Percentiles rank a stretch among this genome's conserved stretches.
These are phyloP conservation scores for Salix arbutifolia DNA, from an alignment of 345 rosid genomes.

Conservation along the genomic window DNA sequence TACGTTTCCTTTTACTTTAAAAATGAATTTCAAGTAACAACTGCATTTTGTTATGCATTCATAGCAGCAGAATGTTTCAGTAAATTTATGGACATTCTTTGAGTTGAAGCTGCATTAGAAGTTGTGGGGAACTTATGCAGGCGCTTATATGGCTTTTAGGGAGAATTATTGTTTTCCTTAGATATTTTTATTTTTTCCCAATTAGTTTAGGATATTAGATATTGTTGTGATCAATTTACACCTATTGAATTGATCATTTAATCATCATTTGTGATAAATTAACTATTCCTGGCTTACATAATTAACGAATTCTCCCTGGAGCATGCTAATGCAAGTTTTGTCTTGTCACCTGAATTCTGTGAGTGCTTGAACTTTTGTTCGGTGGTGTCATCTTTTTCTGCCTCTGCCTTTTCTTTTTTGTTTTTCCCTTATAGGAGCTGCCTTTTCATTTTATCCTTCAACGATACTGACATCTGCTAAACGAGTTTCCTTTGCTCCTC, in stretches of 20 bases:
- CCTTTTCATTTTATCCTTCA: neutral
- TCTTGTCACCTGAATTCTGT: neutral
- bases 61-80: neutral
- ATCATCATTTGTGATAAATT: no score
- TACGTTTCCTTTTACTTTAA: neutral
- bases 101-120: neutral
- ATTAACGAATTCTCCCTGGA: neutral
- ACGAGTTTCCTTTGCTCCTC: neutral
- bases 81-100: neutral
- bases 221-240: no score
- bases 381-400: neutral
- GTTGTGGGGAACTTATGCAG: neutral
- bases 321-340: neutral
- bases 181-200: no score
- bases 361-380: neutral
- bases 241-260: no score
- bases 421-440: neutral
- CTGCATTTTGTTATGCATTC: neutral
- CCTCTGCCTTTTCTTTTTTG: no score
- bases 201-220: no score
- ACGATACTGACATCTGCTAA: neutral
- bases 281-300: neutral
- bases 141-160: no score
- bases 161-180: no score
- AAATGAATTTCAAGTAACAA: neutral